These are phyloP conservation scores for Tulasnella sp. DNA, from an alignment of 768 basidiomycete genomes.

Conservation along the genomic window DNA sequence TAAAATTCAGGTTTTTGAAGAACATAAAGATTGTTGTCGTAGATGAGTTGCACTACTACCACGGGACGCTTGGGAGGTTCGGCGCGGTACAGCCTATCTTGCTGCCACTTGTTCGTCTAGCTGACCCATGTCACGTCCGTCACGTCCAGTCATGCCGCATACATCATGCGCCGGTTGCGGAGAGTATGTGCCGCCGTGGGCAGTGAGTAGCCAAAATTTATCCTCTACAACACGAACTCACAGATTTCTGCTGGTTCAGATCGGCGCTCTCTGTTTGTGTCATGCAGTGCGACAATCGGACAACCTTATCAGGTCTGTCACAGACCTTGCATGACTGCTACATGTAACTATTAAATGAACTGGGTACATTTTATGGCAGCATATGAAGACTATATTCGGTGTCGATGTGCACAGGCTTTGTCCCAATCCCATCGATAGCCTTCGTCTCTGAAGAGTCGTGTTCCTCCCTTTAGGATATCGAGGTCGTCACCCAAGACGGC, in stretches of 20 bases:
- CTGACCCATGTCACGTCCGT: not conserved
- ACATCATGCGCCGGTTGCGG: constrained; percentile 63
- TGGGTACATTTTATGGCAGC: constrained; percentile 28
- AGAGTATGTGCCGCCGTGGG: constrained; percentile 67
- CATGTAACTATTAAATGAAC: not conserved
- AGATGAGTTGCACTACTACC: constrained; percentile 83
- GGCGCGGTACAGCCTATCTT: not conserved
- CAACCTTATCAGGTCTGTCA: constrained; percentile 40
- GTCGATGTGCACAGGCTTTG: constrained; percentile 33
- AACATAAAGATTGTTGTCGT: constrained; percentile 69
- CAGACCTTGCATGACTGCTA: not conserved
- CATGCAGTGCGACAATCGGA: constrained; percentile 79
- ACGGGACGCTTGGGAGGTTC: constrained; percentile 68
- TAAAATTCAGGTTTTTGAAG: constrained; percentile 51
- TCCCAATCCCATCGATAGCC: not conserved
- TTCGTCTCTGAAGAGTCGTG: no score
- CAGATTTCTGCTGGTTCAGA: constrained; percentile 31
- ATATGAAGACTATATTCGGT: constrained; percentile 71
- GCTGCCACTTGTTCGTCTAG: not conserved
- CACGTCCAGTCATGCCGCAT: constrained; percentile 57
- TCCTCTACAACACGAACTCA: not conserved
- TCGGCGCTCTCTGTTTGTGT: constrained; percentile 49
- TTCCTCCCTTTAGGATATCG: constrained; percentile 35
- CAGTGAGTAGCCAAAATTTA: constrained; percentile 36
- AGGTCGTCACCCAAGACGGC: constrained; percentile 65